These are phyloP conservation scores for Ceratocystis harringtonii DNA, from an alignment of 2,329 filamentous ascomycete genomes.

Conservation along the genomic window DNA sequence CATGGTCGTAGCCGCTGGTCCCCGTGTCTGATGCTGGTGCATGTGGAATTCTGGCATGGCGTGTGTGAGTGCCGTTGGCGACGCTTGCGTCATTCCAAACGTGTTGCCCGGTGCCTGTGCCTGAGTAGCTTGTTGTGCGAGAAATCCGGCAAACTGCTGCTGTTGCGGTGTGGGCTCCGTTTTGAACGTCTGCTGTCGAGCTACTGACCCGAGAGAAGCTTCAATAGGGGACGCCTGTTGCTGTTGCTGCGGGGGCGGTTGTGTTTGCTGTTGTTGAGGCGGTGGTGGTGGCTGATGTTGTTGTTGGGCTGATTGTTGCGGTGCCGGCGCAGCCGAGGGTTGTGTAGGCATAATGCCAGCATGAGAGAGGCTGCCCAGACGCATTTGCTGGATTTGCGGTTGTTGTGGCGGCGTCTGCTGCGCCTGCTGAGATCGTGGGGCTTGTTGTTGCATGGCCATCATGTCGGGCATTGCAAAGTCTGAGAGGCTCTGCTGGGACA, in stretches of 20 bases:
- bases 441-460: conserved; percentile 14
- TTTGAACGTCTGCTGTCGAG: conserved; percentile 7
- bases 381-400: conserved; percentile 4
- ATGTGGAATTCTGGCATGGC: conserved; percentile 10
- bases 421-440: background rate
- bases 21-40: background rate
- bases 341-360: conserved; percentile 1
- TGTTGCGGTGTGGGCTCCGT: background rate
- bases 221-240: conserved; percentile 4
- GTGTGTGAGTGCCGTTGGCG: conserved; percentile 6
- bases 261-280: background rate
- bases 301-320: background rate
- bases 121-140: background rate
- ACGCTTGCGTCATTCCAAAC: background rate
- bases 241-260: background rate
- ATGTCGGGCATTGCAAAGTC: conserved; percentile 14
- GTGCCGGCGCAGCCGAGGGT: background rate
- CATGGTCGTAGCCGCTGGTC: background rate
- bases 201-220: background rate
- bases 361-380: background rate
- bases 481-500: conserved; percentile 10
- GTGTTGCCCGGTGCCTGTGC: background rate
- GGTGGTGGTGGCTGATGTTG: conserved; percentile 2
- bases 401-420: conserved; percentile 1
- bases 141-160: background rate